These are phyloP conservation scores for Coniferiporia sulphurascens DNA, from an alignment of 1,284 basidiomycete genomes.

Conservation along the genomic window DNA sequence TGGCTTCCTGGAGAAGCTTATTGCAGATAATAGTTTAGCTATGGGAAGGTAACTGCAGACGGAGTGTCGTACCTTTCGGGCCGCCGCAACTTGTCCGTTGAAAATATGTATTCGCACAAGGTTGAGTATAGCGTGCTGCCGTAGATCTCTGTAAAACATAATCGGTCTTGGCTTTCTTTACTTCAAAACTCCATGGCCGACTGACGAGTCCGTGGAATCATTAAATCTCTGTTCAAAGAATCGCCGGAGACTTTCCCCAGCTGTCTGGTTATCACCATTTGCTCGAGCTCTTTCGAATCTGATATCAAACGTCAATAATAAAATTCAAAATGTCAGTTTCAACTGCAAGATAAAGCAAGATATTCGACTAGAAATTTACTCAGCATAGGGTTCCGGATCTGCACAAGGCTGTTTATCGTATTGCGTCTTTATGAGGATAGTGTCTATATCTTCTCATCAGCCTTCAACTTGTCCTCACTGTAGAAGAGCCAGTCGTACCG, in stretches of 20 bases:
- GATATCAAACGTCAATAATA: not conserved
- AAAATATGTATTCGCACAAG: conserved; percentile 74
- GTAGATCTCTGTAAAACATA: conserved; percentile 49
- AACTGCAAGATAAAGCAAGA: not conserved
- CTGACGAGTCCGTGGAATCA: conserved; percentile 57
- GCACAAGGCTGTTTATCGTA: conserved; percentile 64
- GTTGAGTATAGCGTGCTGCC: conserved; percentile 72
- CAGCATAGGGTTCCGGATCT: conserved; percentile 52
- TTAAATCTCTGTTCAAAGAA: conserved; percentile 82
- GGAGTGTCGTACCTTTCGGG: conserved; percentile 48
- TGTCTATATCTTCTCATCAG: conserved; percentile 33
- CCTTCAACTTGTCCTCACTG: not conserved
- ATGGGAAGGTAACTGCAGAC: not conserved
- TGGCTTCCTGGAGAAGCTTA: conserved; percentile 69
- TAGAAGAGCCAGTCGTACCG: conserved; percentile 30
- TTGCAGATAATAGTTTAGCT: conserved; percentile 10
- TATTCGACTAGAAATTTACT: conserved; percentile 36
- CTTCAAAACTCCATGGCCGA: not conserved
- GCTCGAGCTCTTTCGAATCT: conserved; percentile 63
- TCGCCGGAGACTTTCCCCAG: conserved; percentile 62
- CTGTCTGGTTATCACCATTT: conserved; percentile 61
- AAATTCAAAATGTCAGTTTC: not conserved
- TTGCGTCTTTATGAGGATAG: conserved; percentile 60
- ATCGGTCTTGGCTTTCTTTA: conserved; percentile 7
- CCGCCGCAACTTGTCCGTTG: conserved; percentile 59